phyloP scores from a whole-genome alignment of 208 protist genomes.

The Borovskyia barvae region DNA sequence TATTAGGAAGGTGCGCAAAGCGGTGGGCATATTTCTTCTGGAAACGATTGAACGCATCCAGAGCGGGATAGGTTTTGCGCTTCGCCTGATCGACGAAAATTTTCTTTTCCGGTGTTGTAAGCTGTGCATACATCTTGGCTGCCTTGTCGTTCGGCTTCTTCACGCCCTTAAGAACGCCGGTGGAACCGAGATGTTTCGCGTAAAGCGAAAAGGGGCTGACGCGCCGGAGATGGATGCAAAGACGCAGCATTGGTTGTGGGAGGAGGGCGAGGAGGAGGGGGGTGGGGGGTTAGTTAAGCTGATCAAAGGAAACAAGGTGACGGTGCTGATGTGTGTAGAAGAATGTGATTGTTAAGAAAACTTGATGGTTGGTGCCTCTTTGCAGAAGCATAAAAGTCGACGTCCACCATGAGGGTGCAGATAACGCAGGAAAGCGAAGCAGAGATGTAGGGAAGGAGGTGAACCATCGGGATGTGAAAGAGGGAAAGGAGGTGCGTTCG shows the following conservation, averaged over 20 bases:
- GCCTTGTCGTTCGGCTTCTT: conserved; percentile 10
- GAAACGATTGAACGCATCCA: conserved; percentile 75
- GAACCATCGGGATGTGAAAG: no score
- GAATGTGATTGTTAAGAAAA: no score
- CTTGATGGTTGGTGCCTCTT: no score
- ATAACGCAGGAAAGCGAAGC: no score
- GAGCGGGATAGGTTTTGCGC: conserved; percentile 45
- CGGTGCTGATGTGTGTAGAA: no score
- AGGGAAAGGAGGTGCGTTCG: no score
- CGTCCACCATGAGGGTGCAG: no score
- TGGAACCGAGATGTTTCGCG: conserved; percentile 43
- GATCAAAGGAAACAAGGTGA: background rate
- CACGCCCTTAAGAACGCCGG: conserved; percentile 27
- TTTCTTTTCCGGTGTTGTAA: conserved; percentile 34
- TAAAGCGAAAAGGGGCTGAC: conserved; percentile 70
- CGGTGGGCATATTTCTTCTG: conserved; percentile 55
- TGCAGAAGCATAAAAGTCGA: no score
- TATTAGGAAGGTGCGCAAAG: conserved; percentile 53
- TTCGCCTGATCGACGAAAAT: conserved; percentile 38
- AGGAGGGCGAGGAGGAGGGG: background rate
- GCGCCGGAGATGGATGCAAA: conserved; percentile 29
- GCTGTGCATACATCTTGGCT: conserved; percentile 42
- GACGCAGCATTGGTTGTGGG: conserved; percentile 59
- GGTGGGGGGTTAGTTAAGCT: background rate
- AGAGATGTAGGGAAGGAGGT: no score